phyloP scores from a whole-genome alignment of 2,329 filamentous ascomycete genomes.

The Aphanoascus verrucosus region DNA sequence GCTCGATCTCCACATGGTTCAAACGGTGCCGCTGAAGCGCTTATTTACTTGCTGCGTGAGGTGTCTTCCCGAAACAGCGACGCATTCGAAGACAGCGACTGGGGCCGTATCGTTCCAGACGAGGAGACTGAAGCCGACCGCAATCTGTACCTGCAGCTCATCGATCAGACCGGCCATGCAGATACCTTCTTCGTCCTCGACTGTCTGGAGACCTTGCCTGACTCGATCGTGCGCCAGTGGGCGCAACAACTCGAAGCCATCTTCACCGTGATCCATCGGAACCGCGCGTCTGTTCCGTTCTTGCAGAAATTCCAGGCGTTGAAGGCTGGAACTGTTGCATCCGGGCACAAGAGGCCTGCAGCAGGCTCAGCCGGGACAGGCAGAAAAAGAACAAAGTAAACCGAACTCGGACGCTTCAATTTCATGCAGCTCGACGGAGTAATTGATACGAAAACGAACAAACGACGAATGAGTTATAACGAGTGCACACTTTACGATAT shows the following conservation, averaged over 20 bases:
- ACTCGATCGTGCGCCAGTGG: constrained; percentile 24
- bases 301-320: constrained; percentile 26
- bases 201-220: constrained; percentile 28
- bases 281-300: constrained; percentile 30
- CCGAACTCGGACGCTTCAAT: neutral
- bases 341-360: constrained; percentile 27
- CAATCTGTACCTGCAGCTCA: constrained; percentile 34
- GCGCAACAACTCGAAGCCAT: constrained; percentile 23
- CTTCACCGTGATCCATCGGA: constrained; percentile 36
- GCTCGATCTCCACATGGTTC: constrained; percentile 28
- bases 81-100: constrained; percentile 28
- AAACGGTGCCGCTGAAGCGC: constrained; percentile 29
- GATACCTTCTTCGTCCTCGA: constrained; percentile 29
- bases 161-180: constrained; percentile 18
- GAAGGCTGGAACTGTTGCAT: constrained; percentile 20
- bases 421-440: neutral
- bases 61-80: constrained; percentile 32
- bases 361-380: constrained; percentile 18
- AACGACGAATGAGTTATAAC: neutral
- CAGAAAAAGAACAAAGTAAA: constrained; percentile 28
- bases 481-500: too few species aligned
- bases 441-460: neutral
- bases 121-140: constrained; percentile 34
- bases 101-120: constrained; percentile 25
- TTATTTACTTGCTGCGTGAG: constrained; percentile 31